Evolutionary conservation across 805 yeast genomes (phyloP).

Genomic region (Yueomyces sp.): DNA sequence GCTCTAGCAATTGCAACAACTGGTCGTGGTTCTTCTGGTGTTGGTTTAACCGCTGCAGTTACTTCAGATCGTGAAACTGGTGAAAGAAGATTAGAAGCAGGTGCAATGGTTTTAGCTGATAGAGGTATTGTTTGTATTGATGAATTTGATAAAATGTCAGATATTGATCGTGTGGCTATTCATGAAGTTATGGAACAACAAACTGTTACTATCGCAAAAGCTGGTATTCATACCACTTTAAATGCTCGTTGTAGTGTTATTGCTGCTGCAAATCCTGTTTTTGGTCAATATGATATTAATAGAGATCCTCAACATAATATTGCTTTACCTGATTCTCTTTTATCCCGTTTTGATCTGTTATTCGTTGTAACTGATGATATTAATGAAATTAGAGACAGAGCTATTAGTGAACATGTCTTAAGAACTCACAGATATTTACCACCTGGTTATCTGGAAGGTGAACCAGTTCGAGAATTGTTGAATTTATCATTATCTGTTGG

Average conservation of each 20-base stretch:
- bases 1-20: conserved; percentile 94
- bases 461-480: conserved; percentile 73
- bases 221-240: conserved; percentile 92
- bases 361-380: conserved; percentile 96
- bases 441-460: conserved; percentile 82
- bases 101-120: conserved; percentile 98
- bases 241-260: conserved; percentile 94
- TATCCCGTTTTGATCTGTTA: conserved; percentile 91
- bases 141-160: conserved; percentile 97
- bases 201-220: conserved; percentile 94
- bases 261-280: conserved; percentile 97
- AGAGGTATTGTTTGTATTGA: conserved; percentile 96
- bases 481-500: conserved; percentile 73
- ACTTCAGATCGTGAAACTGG: conserved; percentile 95
- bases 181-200: conserved; percentile 99
- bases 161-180: conserved; percentile 91
- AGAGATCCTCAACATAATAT: conserved; percentile 94
- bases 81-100: conserved; percentile 91
- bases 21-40: conserved; percentile 99
- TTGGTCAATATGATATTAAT: conserved; percentile 91
- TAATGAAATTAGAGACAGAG: conserved; percentile 68
- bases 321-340: conserved; percentile 89
- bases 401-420: conserved; percentile 86
- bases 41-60: conserved; percentile 98
- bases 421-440: conserved; percentile 86